Evolutionary conservation across 495 filamentous ascomycete genomes (phyloP), one percentile per base, ranked within the genome.

Genomic region (Tetracladium marchalianum): DNA sequence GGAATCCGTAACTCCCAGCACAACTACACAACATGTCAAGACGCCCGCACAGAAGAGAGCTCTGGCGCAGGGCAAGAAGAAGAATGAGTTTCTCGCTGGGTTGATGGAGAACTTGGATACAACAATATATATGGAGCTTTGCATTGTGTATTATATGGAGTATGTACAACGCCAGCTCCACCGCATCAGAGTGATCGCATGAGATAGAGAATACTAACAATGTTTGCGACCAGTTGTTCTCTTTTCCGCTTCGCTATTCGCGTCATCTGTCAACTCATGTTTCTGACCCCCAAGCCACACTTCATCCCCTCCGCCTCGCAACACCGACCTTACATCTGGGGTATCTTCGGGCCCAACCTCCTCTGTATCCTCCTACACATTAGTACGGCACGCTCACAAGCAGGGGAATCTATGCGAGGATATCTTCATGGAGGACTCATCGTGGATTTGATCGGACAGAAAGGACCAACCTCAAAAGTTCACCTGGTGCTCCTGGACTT

Each of bases 61-160:
- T 31, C 62, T 72, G 46, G 67, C 61, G 36, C 65, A 72, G 49
- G 66, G 59, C 43, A 80, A 76, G 64, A 76, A 77, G 62, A 66
- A 75, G 32, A 67, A 70, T 32, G 68, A 80, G 44, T 79, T 85
- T 58, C 73, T 92, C 46, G 80, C 78, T 53, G 70, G 81, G 41
- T 64, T 93, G 31, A 72, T 86, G 54, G 73, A 76, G 47, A 81
- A 78, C 56, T 67, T 94, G 39, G 88, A 95, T 63, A 81, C 82
- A 53, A 47, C 89, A n/a, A 77, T 89, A 27, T 89, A 87, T 59
- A 80, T 80, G 48, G 77, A 94, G 67, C 68, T 93, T 31, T 85
- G 84, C 34, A 75, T 81, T 35, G 54, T 94, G 47, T 95, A 95
- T 66, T 93, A 92, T 62, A 82, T 93, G 77, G 89, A 95, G 89